These are phyloP conservation scores for Cordyceps cicadae DNA, from an alignment of 2,329 filamentous ascomycete genomes.

Conservation along the genomic window DNA sequence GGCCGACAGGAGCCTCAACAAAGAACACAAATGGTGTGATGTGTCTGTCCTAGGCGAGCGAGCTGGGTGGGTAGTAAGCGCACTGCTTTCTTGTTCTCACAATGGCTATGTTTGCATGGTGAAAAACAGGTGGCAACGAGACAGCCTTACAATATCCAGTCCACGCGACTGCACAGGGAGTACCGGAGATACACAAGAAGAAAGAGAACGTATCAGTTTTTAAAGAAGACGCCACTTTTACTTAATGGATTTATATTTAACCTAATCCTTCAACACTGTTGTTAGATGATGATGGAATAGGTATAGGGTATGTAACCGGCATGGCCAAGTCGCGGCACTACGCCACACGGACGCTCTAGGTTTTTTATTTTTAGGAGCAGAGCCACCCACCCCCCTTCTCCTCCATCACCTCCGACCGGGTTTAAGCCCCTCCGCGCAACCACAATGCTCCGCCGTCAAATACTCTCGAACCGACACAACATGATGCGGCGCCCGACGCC, in stretches of 20 bases:
- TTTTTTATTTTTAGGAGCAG: too few species aligned
- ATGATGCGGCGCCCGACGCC: conserved; percentile 11
- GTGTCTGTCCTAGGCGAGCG: background rate
- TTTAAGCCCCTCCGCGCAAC: background rate
- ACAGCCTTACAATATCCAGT: too few species aligned
- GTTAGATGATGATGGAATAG: background rate
- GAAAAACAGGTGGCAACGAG: too few species aligned
- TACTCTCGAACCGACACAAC: conserved; percentile 18
- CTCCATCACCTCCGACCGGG: background rate
- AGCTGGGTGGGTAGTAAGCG: background rate
- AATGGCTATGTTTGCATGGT: too few species aligned
- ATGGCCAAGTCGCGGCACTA: background rate
- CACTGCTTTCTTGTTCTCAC: background rate
- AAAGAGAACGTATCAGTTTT: too few species aligned
- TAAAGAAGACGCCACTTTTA: background rate
- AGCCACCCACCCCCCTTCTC: background rate
- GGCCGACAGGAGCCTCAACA: background rate
- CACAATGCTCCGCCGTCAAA: conserved; percentile 20
- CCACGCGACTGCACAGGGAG: too few species aligned
- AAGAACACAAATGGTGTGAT: background rate
- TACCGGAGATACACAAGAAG: too few species aligned
- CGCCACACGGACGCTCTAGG: too few species aligned
- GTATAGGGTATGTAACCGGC: background rate
- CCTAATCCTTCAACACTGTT: background rate
- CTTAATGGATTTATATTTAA: background rate